Base-by-base conservation (phyloP, 306 rosid species). In the Luffa acutangula region DNA sequence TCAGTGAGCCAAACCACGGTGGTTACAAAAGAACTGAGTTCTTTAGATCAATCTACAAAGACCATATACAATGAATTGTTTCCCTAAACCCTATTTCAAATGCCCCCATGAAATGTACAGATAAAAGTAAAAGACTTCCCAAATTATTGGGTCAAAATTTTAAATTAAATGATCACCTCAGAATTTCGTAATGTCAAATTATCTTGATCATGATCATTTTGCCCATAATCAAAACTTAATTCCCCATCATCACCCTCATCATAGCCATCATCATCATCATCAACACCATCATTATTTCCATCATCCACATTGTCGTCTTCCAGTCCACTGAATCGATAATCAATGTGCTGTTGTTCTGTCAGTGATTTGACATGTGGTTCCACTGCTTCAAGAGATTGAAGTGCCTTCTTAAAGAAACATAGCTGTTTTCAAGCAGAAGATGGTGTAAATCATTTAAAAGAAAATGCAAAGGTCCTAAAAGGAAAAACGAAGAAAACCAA, bases 331-430 rank as follows among this genome's bases (percentile, higher is more conserved):
- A 96, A 90, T 81, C 86, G 93, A 81, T 96, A 96, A 87, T 96
- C 98, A 85, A 96, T 93, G 85, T 93, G 99, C 77, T 96, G 96
- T 83, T 82, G 89, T 79, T 93, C 98, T 54, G 96, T 88, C 78
- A 89, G 94, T 83, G 78, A 84, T 81, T 93, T 93, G 66, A 96
- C 93, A 88, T 83, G 91, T 80, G 99, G 94, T 75, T 96, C 99
- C 66, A 89, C 91, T 64, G 94, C 81, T 88, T 96, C 99, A 75
- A 96, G 92, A 80, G 98, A 85, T 78, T 85, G 85, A 87, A 89
- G 86, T 80, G 96, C 92, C 91, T 88, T 90, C 87, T 87, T 91
- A 90, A 96, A 91, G 90, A 96, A 96, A 85, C 85, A 83, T 82
- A 91, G 80, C 99, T 93, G 92, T 84, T 89, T 64, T 80, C 15